Base-by-base conservation (phyloP, 2,329 filamentous ascomycete species). In the Fusarium illudens region DNA sequence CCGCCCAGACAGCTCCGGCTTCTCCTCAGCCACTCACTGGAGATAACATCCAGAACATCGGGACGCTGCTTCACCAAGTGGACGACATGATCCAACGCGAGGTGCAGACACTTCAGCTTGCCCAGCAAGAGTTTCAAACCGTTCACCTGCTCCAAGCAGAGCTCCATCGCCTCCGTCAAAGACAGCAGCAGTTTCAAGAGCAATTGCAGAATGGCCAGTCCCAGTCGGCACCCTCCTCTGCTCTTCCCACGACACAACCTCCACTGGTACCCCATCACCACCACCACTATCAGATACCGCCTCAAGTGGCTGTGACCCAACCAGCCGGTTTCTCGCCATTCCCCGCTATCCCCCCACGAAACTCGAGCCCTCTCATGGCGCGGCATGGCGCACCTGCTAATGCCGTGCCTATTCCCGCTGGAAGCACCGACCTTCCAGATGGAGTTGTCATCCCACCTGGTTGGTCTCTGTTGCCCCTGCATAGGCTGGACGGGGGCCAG, bases 41-140 rank as follows among this genome's bases (percentile, higher is more conserved):
- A 8, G 77, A 79, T 39, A 77, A 75, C 39, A 51, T 80, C n/a
- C 76, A 79, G 42, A 81, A 83, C 2, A 84, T 91, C 25, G 84
- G 87, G 51, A 79, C 81, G 13, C 87, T 93, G 58, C 80, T 96
- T 32, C 81, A 85, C 32, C 85, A 89, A 37, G 84, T 93, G 13
- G 90, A 93, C 68, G 86, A 89, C 57, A 87, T 91, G 56, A 83
- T 96, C 22, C 83, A 89, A 69, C 86, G 88, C 58, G 91, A 94
- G 73, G 84, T 92, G 32, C 83, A 86, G 48, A 81, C 80, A 39
- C 80, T 95, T 17, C 86, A 89, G 46, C 74, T 86, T 32, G 87
- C 88, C 15, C 86, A 91, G 52, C 86, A 90, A 32, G 91, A 96
- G 75, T 76, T 94, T 5, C 85, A 88, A 49, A 80, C 87, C n/a